These are phyloP conservation scores for Penicillium glabrum DNA, from an alignment of 2,329 filamentous ascomycete genomes.

Conservation along the genomic window DNA sequence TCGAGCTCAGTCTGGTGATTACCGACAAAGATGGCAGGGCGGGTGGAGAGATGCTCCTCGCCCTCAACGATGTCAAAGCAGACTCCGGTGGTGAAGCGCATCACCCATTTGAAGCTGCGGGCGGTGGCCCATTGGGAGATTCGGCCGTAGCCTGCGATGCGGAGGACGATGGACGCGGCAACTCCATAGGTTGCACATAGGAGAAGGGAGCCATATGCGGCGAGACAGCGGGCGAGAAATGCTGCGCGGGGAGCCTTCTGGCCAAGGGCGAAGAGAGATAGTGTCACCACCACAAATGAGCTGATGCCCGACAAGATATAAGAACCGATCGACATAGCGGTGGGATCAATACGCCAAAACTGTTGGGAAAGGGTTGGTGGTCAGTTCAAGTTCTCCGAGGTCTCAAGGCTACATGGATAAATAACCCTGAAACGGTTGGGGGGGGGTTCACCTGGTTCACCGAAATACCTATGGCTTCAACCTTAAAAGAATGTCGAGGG, in stretches of 20 bases:
- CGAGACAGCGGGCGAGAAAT: conserved; percentile 48
- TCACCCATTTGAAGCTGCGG: conserved; percentile 75
- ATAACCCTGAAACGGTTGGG: neutral
- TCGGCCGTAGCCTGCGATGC: conserved; percentile 68
- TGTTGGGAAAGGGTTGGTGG: conserved; percentile 21
- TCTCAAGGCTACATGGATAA: neutral
- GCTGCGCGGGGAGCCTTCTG: conserved; percentile 44
- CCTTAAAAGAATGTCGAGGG: conserved; percentile 4
- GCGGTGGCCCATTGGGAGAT: conserved; percentile 83
- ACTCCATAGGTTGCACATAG: conserved; percentile 70
- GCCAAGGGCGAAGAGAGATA: conserved; percentile 47
- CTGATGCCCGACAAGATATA: conserved; percentile 60
- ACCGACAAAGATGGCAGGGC: conserved; percentile 86
- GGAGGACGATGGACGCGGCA: conserved; percentile 68
- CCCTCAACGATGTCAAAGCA: conserved; percentile 72
- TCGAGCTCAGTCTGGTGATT: conserved; percentile 98
- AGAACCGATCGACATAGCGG: conserved; percentile 63
- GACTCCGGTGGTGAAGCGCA: conserved; percentile 74
- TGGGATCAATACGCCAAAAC: conserved; percentile 6
- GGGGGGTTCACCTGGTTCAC: conserved; percentile 1
- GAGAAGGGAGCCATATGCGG: conserved; percentile 46
- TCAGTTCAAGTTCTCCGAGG: neutral
- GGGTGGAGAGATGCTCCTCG: conserved; percentile 60
- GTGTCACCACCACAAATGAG: conserved; percentile 62
- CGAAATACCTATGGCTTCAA: neutral